Percentiles rank a stretch among this genome's conserved stretches.
These are phyloP conservation scores for Sporothrix luriei DNA, from an alignment of 2,329 filamentous ascomycete genomes.

Conservation along the genomic window DNA sequence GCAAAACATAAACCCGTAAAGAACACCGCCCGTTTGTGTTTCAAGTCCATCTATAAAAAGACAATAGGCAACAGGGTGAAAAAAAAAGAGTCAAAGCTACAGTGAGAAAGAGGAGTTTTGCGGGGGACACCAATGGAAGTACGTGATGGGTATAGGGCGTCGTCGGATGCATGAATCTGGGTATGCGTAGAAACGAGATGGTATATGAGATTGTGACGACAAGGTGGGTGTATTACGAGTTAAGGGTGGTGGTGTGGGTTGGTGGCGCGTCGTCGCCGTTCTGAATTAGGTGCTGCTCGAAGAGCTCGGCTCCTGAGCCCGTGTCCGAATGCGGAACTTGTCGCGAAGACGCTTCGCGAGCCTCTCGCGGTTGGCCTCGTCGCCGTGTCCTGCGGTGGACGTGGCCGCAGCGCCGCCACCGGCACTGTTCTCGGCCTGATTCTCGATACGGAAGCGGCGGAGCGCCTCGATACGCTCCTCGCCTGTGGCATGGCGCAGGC, in stretches of 20 bases:
- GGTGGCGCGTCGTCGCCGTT: not conserved
- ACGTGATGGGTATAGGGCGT: not conserved
- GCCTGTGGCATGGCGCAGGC: constrained; percentile 60
- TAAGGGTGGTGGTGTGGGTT: not conserved
- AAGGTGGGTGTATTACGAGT: not conserved
- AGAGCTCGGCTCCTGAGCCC: constrained; percentile 44
- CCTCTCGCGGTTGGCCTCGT: constrained; percentile 46
- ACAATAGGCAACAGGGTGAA: not conserved
- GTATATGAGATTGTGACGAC: not conserved
- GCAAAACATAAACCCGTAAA: not conserved
- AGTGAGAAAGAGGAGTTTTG: not conserved
- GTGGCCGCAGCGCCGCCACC: constrained; percentile 26
- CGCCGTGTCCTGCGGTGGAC: constrained; percentile 40
- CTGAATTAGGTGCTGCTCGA: constrained; percentile 17
- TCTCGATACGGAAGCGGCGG: constrained; percentile 51
- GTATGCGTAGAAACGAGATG: not conserved
- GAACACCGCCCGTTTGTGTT: constrained; percentile 10
- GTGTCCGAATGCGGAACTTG: constrained; percentile 56
- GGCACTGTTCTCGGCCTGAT: constrained; percentile 40
- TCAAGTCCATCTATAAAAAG: not conserved
- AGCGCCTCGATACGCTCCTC: constrained; percentile 65
- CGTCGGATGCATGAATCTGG: not conserved
- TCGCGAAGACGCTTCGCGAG: constrained; percentile 56
- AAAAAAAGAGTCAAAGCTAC: not conserved
- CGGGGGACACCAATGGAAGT: not conserved